Conservation (phyloP, 2,329 filamentous ascomycete genomes). For the Pseudocercospora macadamiae region DNA sequence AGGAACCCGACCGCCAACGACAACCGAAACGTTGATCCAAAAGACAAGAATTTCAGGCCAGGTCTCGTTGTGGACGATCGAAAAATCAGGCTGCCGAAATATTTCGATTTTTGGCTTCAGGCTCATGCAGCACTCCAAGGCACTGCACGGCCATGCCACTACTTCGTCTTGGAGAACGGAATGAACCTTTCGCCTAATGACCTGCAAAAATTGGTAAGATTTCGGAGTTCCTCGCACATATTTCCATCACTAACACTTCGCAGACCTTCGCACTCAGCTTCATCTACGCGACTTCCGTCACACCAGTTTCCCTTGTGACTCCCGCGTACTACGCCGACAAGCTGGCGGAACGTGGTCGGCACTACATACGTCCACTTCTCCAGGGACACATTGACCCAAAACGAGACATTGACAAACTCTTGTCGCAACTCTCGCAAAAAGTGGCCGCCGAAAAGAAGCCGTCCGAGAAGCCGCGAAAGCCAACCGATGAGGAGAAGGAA, state of each 20-base stretch:
- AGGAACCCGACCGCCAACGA: too few species aligned
- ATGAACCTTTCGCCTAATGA: neutral
- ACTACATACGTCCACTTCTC: constrained; percentile 35
- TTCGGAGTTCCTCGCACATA: constrained; percentile 11
- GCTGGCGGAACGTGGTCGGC: constrained; percentile 42
- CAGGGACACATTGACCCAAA: too few species aligned
- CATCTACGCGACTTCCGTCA: constrained; percentile 38
- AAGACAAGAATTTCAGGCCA: constrained; percentile 25
- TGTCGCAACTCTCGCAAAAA: too few species aligned
- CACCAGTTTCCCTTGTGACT: constrained; percentile 40
- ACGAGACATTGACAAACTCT: too few species aligned
- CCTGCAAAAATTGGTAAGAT: neutral
- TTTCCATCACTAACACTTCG: constrained; percentile 11
- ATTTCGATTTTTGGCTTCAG: constrained; percentile 42
- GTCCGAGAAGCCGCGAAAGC: too few species aligned
- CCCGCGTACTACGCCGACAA: constrained; percentile 46
- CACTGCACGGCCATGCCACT: constrained; percentile 39
- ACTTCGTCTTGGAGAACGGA: constrained; percentile 38
- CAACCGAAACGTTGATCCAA: neutral
- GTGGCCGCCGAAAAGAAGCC: too few species aligned
- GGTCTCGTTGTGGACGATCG: constrained; percentile 39
- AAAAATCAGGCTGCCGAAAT: constrained; percentile 33
- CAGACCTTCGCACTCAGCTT: constrained; percentile 39
- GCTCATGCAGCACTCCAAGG: constrained; percentile 37
- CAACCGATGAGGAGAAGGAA: too few species aligned